phyloP scores from a whole-genome alignment of 2,329 filamentous ascomycete genomes.

The Helotiales sp. region DNA sequence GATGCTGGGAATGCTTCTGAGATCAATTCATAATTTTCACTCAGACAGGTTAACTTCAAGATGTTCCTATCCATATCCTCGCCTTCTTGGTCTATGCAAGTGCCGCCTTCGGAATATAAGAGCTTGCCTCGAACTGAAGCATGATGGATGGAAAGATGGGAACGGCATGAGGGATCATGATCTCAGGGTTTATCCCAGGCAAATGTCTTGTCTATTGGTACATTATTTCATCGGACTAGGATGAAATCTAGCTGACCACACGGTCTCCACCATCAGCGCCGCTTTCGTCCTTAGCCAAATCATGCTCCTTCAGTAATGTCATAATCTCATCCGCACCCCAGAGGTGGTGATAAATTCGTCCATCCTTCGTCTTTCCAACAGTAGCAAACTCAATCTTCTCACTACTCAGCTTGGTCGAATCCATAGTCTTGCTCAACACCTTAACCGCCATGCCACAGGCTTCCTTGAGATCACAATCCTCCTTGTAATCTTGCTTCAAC shows the following conservation, averaged over 20 bases:
- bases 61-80: too few relatives aligned
- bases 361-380: constrained; percentile 90
- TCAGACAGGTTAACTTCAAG: too few relatives aligned
- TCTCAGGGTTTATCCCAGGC: background rate
- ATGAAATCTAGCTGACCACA: constrained; percentile 31
- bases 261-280: constrained; percentile 33
- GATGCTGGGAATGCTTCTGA: too few relatives aligned
- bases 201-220: constrained; percentile 26
- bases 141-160: too few relatives aligned
- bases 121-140: too few relatives aligned
- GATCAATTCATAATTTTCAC: too few relatives aligned
- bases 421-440: constrained; percentile 99
- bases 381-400: constrained; percentile 99
- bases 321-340: constrained; percentile 98
- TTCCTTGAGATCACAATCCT: constrained; percentile 94
- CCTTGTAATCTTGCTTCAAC: constrained; percentile 99
- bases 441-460: constrained; percentile 97
- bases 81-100: too few relatives aligned
- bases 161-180: background rate
- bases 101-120: too few relatives aligned
- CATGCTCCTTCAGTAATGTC: constrained; percentile 89
- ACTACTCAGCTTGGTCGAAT: constrained; percentile 96
- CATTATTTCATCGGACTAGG: constrained; percentile 20
- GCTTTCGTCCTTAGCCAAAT: constrained; percentile 79
- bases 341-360: constrained; percentile 96